Evolutionary conservation across 192 early-diverging fungal genomes (phyloP), one percentile per base, ranked within the genome.

Genomic region (Polychytrium aggregatum): DNA sequence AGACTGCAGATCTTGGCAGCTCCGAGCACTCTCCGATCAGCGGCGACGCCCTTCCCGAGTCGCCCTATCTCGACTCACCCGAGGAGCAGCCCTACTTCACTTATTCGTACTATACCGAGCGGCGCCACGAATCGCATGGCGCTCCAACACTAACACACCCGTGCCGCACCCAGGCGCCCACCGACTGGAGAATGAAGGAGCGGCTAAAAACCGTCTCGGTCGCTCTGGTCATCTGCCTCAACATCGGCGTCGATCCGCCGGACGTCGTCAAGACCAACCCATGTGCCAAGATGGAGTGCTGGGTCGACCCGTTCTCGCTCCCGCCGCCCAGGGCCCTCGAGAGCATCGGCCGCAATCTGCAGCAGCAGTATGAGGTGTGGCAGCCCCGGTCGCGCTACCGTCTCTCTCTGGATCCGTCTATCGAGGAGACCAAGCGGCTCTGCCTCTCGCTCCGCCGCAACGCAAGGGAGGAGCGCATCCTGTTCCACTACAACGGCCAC

Each of bases 401-500:
- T 63, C 65, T 81, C 28, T 82, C 87, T 21, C 68, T 87, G 43
- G 92, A 98, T 58, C 92, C 91, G 14, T 84, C 85, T 2, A 82
- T 91, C 41, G 92, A 98, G 41, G 92, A 94, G 47, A 81, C 86
- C 31, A 91, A 90, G 57, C 92, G 92, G 44, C 55, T 85, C n/a
- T 90, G 88, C 54, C 74, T 70, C 56, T 82, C 79, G 41, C 67
- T 90, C 52, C 65, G 95, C 28, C 71, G 85, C 20, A 81, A 71
- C 52, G 86, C 89, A 36, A 94, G 92, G 55, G 92, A 94, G 35
- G 91, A 93, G 41, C 82, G 95, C 2, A 79, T 96, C 38, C 62
- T 98, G 36, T 96, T 98, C 46, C 90, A 98, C 56, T 98, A 96
- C 74, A 98, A 98, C 50, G 95, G 95, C 16, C 95, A 96, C 47